Percentiles rank a stretch among this genome's conserved stretches.
These are phyloP conservation scores for Luzula sylvatica DNA, from an alignment of 176 grass and related monocot species.

Conservation along the genomic window DNA sequence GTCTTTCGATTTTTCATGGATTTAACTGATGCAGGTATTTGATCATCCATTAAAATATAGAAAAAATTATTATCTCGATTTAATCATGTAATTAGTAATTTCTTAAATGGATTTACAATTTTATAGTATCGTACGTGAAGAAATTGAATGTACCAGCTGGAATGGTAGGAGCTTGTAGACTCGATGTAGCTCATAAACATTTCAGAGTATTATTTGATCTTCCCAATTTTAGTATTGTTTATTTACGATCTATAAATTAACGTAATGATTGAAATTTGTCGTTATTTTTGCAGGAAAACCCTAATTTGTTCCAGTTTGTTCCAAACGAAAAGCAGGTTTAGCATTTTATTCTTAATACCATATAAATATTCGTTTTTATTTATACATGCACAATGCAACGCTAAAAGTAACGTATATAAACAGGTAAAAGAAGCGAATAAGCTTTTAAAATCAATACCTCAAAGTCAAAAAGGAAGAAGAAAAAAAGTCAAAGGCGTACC, in stretches of 20 bases:
- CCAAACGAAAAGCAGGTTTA: constrained; percentile 82
- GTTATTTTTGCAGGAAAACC: constrained; percentile 67
- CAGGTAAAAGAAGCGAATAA: constrained; percentile 87
- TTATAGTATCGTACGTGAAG: constrained; percentile 79
- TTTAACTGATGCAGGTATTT: constrained; percentile 83
- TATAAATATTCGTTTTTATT: constrained; percentile 9
- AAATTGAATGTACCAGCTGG: constrained; percentile 75
- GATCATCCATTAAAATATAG: background rate
- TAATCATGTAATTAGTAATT: background rate
- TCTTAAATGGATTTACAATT: background rate
- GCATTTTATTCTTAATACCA: background rate
- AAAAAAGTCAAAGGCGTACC: constrained; percentile 78
- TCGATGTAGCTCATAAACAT: constrained; percentile 92
- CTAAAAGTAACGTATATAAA: constrained; percentile 14
- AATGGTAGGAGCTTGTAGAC: constrained; percentile 92
- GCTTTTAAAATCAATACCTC: constrained; percentile 63
- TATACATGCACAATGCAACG: constrained; percentile 10
- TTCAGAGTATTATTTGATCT: constrained; percentile 52
- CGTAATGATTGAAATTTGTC: background rate
- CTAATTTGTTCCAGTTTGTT: constrained; percentile 95
- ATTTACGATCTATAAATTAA: background rate
- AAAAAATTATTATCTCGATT: background rate
- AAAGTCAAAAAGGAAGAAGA: constrained; percentile 42
- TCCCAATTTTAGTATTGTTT: background rate
- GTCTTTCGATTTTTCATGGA: constrained; percentile 98